Evolutionary conservation across 495 filamentous ascomycete genomes (phyloP), one percentile per base, ranked within the genome.

Genomic region (Lentithecium fluviatile): DNA sequence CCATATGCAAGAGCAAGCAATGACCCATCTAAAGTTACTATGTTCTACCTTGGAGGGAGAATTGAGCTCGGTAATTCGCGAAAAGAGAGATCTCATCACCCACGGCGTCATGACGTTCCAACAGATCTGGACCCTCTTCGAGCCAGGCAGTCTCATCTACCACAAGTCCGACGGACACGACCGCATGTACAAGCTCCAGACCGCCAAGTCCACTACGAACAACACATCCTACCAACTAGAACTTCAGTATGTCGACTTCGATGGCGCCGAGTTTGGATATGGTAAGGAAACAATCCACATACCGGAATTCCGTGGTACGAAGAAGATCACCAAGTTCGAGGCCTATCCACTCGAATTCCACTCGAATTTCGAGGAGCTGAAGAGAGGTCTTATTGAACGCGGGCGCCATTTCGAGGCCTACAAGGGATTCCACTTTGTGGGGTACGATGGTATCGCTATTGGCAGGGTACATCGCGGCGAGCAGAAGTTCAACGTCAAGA

Each of bases 181-280:
- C 12, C 59, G 73, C 21, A 74, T 73, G 2, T 76, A 70, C 43
- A 69, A 61, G 20, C 70, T 79, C 25, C 58, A 58, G 0, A 55
- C 52, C 1, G 69, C 60, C n/a, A 52, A 48, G 1, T 71, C 70
- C 47, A 65, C 59, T 20, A 46, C 61, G 20, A 61, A 64, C 34
- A 60, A 62, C 24, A 56, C 45, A 2, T 55, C 60, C 23, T 73
- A 64, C 48, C 62, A 62, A 50, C 50, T 73, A 21, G 62, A 60
- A 3, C 62, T 62, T 21, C 47, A 67, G 42, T 81, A 79, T 55
- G 73, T 87, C 48, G 82, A 86, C 51, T 85, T 76, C 45, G 77
- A 85, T 52, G 86, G 86, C n/a, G 75, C 77, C 11, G 70, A 70
- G 0, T 87, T 86, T 55, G 83, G 85, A 8, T 75, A 74, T 8